A percentile compares a stretch with the other conserved stretches of the same genome.
Evolutionary conservation across 352 stramenopile genomes (phyloP).

Genomic region (Pythium aquatile): DNA sequence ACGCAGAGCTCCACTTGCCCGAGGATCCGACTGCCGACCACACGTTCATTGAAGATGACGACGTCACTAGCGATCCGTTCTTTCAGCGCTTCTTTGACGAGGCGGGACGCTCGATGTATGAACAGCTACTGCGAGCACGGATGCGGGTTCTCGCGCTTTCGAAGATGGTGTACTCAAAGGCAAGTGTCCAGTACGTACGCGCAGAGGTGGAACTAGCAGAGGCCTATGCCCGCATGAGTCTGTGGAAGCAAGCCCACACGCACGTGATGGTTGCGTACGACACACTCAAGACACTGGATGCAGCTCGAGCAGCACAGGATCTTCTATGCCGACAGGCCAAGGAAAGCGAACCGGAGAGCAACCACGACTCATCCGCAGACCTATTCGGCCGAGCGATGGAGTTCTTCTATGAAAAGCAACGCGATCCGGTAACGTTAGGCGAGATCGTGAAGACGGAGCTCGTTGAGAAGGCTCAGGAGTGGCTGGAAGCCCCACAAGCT

Average conservation of each 20-base stretch:
- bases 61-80: conserved; percentile 43
- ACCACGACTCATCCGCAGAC: neutral
- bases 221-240: conserved; percentile 49
- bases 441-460: conserved; percentile 13
- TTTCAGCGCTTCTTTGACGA: conserved; percentile 64
- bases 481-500: neutral
- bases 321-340: conserved; percentile 18
- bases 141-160: conserved; percentile 58
- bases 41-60: conserved; percentile 32
- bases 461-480: neutral
- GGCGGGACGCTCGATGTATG: conserved; percentile 47
- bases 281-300: conserved; percentile 30
- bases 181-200: conserved; percentile 37
- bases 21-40: conserved; percentile 22
- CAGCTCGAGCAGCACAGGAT: conserved; percentile 3
- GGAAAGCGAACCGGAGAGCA: conserved; percentile 8
- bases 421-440: neutral
- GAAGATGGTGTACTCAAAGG: conserved; percentile 44
- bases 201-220: conserved; percentile 60
- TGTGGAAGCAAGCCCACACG: conserved; percentile 69
- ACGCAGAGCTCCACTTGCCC: conserved; percentile 15
- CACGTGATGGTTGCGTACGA: conserved; percentile 39
- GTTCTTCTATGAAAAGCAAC: conserved; percentile 30
- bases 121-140: conserved; percentile 51
- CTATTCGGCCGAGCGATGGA: conserved; percentile 16